phyloP scores from a whole-genome alignment of 1,284 basidiomycete genomes.

The Phylloboletellus chloephorus region DNA sequence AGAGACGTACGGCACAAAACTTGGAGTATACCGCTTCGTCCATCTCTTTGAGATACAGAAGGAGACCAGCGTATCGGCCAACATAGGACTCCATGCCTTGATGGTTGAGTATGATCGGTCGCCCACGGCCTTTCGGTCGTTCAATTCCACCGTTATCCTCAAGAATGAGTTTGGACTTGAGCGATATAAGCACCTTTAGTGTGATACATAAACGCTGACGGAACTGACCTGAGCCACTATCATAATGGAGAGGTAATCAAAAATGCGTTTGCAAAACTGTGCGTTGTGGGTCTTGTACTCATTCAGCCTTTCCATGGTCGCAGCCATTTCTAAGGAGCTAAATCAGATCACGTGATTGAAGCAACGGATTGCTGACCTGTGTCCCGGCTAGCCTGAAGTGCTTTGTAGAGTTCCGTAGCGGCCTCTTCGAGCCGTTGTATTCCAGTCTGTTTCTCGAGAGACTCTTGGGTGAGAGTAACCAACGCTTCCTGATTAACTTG shows the following conservation, averaged over 20 bases:
- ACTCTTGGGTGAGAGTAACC: constrained; percentile 77
- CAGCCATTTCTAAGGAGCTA: constrained; percentile 71
- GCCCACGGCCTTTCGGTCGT: constrained; percentile 38
- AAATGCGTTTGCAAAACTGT: constrained; percentile 88
- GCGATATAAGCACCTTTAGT: constrained; percentile 7
- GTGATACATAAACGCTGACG: constrained; percentile 2
- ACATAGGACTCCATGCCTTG: constrained; percentile 75
- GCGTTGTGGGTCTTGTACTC: constrained; percentile 85
- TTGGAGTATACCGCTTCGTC: constrained; percentile 80
- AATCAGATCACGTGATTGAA: constrained; percentile 3
- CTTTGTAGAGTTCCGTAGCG: constrained; percentile 90
- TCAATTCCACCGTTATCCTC: constrained; percentile 54
- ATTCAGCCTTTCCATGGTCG: constrained; percentile 85
- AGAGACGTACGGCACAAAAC: constrained; percentile 71
- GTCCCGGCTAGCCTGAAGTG: constrained; percentile 86
- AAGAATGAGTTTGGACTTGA: constrained; percentile 60
- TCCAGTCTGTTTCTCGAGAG: constrained; percentile 71
- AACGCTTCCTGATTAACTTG: constrained; percentile 82
- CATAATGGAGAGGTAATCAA: constrained; percentile 87
- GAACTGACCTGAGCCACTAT: constrained; percentile 73
- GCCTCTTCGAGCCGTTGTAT: constrained; percentile 80
- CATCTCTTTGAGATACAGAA: constrained; percentile 95
- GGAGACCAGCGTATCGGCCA: constrained; percentile 83
- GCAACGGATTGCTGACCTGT: constrained; percentile 48
- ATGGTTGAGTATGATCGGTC: constrained; percentile 57